Evolutionary conservation across 495 filamentous ascomycete genomes (phyloP).

Genomic region (Neurospora intermedia): DNA sequence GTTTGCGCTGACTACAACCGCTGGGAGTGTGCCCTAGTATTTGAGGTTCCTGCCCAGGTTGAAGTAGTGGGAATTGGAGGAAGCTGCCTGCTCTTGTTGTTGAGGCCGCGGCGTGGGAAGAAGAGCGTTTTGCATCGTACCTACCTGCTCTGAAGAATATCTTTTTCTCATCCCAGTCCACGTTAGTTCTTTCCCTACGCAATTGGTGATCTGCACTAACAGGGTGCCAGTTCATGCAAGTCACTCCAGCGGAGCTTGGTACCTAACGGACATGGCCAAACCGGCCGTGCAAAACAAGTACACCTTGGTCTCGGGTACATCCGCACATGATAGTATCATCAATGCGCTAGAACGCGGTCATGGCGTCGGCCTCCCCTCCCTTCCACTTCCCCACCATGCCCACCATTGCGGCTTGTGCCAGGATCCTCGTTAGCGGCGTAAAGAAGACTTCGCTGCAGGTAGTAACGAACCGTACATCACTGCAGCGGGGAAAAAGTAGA

Average conservation of each 20-base stretch:
- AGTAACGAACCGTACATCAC: background rate
- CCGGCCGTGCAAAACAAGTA: background rate
- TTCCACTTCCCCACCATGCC: background rate
- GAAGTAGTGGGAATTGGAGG: background rate
- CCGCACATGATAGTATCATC: background rate
- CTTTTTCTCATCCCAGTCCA: background rate
- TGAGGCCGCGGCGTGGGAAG: background rate
- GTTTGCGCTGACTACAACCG: background rate
- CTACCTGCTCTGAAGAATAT: background rate
- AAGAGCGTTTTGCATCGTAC: background rate
- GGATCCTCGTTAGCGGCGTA: background rate
- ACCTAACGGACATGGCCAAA: background rate
- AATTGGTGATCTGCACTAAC: background rate
- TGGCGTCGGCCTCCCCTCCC: background rate
- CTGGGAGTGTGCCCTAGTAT: background rate
- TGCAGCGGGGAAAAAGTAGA: background rate
- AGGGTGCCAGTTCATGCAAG: background rate
- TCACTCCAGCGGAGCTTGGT: background rate
- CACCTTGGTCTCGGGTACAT: background rate
- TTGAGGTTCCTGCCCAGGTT: background rate
- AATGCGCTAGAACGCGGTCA: background rate
- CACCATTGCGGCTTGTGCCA: background rate
- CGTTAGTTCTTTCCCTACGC: background rate
- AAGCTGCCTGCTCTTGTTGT: background rate
- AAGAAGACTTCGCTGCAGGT: background rate